A percentile compares a stretch with the other conserved stretches of the same genome.
phyloP scores from a whole-genome alignment of 352 stramenopile genomes.

The Halophytophthora batemanensis region DNA sequence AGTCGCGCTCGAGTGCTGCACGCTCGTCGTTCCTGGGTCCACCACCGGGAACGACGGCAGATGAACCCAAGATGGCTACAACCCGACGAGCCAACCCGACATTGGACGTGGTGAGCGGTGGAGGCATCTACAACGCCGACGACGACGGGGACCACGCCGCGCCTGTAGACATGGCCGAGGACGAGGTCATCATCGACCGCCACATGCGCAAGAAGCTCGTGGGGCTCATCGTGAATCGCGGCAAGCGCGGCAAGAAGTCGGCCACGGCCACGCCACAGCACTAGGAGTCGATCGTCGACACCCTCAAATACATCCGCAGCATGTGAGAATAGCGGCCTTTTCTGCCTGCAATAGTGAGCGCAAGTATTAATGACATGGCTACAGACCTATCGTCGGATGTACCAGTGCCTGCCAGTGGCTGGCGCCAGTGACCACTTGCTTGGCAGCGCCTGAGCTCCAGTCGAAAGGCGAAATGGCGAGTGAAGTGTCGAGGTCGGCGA shows the following conservation, averaged over 20 bases:
- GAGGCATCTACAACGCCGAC: conserved; percentile 25
- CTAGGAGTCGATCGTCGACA: too few species aligned
- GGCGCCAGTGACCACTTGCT: too few species aligned
- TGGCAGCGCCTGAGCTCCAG: too few species aligned
- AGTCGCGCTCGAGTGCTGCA: conserved; percentile 36
- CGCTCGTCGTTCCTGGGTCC: conserved; percentile 26
- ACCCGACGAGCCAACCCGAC: conserved; percentile 15
- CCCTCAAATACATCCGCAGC: too few species aligned
- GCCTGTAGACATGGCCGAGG: conserved; percentile 51
- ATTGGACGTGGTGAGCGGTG: conserved; percentile 14
- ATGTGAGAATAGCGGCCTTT: too few species aligned
- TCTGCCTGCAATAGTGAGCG: too few species aligned
- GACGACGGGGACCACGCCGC: conserved; percentile 15
- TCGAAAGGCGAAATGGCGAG: neutral
- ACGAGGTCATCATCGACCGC: conserved; percentile 66
- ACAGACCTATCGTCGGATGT: too few species aligned
- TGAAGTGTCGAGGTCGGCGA: neutral
- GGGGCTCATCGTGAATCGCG: conserved; percentile 74
- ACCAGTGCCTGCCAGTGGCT: too few species aligned
- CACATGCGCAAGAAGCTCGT: conserved; percentile 84
- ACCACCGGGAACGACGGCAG: conserved; percentile 2
- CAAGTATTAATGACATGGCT: too few species aligned
- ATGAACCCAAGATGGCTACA: conserved; percentile 18
- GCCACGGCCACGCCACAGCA: conserved; percentile 15
- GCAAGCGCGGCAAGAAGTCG: conserved; percentile 67